phyloP scores from a whole-genome alignment of 345 rosid species.

The Cardiospermum halicacabum region DNA sequence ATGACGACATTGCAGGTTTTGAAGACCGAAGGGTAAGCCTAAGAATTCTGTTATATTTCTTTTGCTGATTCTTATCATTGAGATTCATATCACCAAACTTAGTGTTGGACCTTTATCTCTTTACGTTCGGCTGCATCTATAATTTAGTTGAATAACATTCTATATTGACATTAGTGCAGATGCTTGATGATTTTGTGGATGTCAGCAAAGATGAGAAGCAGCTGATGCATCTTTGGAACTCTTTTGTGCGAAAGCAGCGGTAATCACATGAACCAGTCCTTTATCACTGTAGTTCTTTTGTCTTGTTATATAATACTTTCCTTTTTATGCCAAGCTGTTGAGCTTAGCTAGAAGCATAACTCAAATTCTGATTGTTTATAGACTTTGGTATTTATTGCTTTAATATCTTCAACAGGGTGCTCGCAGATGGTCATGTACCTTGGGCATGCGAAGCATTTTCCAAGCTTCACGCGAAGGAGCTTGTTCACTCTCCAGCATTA shows the following conservation, averaged over 20 bases:
- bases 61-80: background rate
- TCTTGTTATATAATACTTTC: background rate
- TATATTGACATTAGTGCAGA: conserved; percentile 44
- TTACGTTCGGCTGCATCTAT: background rate
- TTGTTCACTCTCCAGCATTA: conserved; percentile 40
- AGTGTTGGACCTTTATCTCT: no score
- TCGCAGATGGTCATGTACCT: conserved; percentile 83
- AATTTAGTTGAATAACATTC: conserved; percentile 15
- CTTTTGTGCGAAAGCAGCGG: conserved; percentile 83
- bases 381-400: background rate
- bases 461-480: conserved; percentile 49
- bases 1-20: conserved; percentile 62
- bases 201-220: conserved; percentile 76
- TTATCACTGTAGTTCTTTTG: background rate
- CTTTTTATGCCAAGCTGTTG: conserved; percentile 3
- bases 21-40: conserved; percentile 84
- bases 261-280: conserved; percentile 16
- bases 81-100: conserved; percentile 6
- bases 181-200: conserved; percentile 97
- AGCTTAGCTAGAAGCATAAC: background rate
- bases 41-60: conserved; percentile 4
- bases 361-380: background rate
- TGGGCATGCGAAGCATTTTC: conserved; percentile 96
- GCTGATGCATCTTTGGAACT: conserved; percentile 89
- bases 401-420: conserved; percentile 42